Conservation (phyloP, 228 moss, liverwort and hornwort genomes). For the Sphagnum fallax region DNA sequence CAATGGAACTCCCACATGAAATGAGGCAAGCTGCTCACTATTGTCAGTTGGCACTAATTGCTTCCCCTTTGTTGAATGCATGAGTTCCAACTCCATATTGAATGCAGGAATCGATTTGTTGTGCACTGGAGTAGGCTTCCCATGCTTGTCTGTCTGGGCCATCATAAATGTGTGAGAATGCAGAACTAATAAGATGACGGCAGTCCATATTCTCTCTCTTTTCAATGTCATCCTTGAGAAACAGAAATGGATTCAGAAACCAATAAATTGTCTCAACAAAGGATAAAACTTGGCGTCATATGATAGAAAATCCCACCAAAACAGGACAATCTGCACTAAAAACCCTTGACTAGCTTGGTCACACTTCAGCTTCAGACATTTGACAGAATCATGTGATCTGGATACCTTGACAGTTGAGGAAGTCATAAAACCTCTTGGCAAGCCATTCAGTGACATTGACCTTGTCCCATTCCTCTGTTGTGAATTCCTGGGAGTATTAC, state of each 20-base stretch:
- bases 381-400: conserved; percentile 1
- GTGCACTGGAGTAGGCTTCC: conserved; percentile 7
- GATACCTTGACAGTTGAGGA: conserved; percentile 33
- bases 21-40: conserved; percentile 12
- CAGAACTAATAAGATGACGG: background rate
- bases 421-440: conserved; percentile 21
- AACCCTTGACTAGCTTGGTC: conserved; percentile 2
- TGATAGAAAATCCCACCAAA: background rate
- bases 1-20: conserved; percentile 17
- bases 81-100: conserved; percentile 18
- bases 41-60: conserved; percentile 8
- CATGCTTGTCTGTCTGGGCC: conserved; percentile 32
- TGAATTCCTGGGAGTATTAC: conserved; percentile 2
- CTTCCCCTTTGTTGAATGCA: conserved; percentile 23
- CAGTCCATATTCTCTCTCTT: too few species aligned
- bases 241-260: too few species aligned
- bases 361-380: too few species aligned
- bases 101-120: conserved; percentile 15
- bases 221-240: too few species aligned
- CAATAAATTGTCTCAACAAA: too few species aligned
- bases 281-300: too few species aligned
- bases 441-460: conserved; percentile 11
- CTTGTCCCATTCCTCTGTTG: conserved; percentile 14
- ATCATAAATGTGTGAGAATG: conserved; percentile 18
- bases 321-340: background rate